Conservation (phyloP, 108 stramenopile genomes). For the Poteriospumella lacustris region DNA sequence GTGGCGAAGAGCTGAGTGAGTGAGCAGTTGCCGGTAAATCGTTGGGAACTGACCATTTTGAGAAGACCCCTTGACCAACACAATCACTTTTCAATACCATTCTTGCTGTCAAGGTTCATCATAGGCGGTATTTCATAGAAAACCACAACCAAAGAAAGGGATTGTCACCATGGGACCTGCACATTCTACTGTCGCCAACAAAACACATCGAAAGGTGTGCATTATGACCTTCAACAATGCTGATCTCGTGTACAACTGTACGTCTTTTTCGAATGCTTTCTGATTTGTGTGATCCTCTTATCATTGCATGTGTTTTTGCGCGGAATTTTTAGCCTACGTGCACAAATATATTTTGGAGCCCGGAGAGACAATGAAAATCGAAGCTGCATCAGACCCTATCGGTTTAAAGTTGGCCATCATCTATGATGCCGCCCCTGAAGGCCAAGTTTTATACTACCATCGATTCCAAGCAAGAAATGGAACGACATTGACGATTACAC, state of each 20-base stretch:
- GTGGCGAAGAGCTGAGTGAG: too few relatives aligned
- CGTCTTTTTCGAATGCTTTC: too few relatives aligned
- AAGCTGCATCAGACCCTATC: conserved; percentile 9
- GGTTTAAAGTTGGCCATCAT: conserved; percentile 6
- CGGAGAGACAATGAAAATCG: not conserved
- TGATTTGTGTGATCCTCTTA: not conserved
- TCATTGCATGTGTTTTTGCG: not conserved
- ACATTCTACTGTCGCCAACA: not conserved
- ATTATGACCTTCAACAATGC: conserved; percentile 18
- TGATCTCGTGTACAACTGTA: not conserved
- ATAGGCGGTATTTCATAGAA: not conserved
- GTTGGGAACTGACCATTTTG: not conserved
- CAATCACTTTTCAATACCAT: not conserved
- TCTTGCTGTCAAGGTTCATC: not conserved
- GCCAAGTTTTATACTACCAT: not conserved
- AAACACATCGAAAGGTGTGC: not conserved
- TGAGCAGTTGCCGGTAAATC: too few relatives aligned
- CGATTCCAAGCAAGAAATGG: conserved; percentile 9
- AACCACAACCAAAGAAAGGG: not conserved
- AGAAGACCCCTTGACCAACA: conserved; percentile 1
- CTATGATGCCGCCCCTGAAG: conserved; percentile 21
- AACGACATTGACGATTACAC: not conserved
- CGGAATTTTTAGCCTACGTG: not conserved
- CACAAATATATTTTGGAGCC: not conserved
- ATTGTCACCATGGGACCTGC: conserved; percentile 21